These are phyloP conservation scores for Aspergillus costaricaensis DNA, from an alignment of 2,329 filamentous ascomycete genomes.

Conservation along the genomic window DNA sequence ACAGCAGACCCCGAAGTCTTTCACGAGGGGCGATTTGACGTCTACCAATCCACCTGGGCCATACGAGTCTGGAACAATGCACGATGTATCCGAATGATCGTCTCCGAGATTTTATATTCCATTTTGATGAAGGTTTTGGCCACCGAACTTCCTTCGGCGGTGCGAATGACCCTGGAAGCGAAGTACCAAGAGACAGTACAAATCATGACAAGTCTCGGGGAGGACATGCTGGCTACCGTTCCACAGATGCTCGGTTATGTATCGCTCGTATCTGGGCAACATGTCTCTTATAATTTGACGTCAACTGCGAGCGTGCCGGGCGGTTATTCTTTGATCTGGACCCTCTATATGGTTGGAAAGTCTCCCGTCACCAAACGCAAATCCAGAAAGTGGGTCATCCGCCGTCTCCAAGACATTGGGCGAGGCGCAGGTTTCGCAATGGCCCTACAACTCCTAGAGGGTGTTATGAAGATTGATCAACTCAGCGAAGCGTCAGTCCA, in stretches of 20 bases:
- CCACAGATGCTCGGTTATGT: constrained; percentile 24
- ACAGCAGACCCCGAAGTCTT: neutral
- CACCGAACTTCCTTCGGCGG: neutral
- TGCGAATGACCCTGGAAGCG: neutral
- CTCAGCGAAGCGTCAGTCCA: neutral
- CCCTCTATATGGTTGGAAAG: constrained; percentile 20
- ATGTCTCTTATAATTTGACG: neutral
- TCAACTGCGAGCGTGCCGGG: constrained; percentile 15
- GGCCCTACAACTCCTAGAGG: constrained; percentile 16
- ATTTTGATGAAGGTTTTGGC: constrained; percentile 19
- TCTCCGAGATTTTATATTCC: constrained; percentile 20
- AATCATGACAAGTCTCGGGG: constrained; percentile 12
- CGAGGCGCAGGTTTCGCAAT: constrained; percentile 12
- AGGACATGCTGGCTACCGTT: constrained; percentile 25
- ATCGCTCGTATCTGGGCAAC: constrained; percentile 4
- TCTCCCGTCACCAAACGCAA: constrained; percentile 2
- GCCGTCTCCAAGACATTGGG: constrained; percentile 15
- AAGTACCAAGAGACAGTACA: constrained; percentile 15
- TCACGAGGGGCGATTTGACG: constrained; percentile 19
- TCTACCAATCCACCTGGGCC: constrained; percentile 19
- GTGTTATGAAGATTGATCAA: constrained; percentile 17
- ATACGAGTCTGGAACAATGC: constrained; percentile 29
- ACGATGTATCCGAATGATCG: constrained; percentile 21
- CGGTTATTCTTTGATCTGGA: constrained; percentile 21
- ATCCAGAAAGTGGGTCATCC: constrained; percentile 20